A percentile compares a stretch with the other conserved stretches of the same genome.
phyloP scores from a whole-genome alignment of 1,284 basidiomycete genomes.

The Ustilago shanxiensis region DNA sequence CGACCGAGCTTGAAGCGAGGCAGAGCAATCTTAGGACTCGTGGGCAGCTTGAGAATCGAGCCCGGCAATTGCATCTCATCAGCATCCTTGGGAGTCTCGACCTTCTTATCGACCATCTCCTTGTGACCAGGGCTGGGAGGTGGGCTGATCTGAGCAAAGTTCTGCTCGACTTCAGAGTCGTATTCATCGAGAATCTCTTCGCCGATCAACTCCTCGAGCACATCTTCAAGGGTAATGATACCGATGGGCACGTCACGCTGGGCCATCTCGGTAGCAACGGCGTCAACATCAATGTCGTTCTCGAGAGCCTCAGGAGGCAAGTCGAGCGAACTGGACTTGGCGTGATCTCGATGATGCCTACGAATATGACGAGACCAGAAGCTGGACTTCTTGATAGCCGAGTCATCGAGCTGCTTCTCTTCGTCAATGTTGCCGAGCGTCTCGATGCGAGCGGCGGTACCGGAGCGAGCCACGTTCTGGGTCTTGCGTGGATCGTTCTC shows the following conservation, averaged over 20 bases:
- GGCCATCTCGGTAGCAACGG: conserved; percentile 49
- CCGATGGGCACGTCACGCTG: conserved; percentile 77
- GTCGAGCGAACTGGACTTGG: conserved; percentile 33
- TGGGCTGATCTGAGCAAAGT: conserved; percentile 59
- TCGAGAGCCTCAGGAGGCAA: conserved; percentile 75
- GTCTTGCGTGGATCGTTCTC: conserved; percentile 40
- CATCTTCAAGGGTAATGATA: conserved; percentile 92
- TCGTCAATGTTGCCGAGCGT: conserved; percentile 60
- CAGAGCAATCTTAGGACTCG: conserved; percentile 41
- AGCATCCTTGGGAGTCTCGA: conserved; percentile 32
- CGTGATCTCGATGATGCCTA: conserved; percentile 81
- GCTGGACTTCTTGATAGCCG: conserved; percentile 70
- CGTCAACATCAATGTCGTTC: conserved; percentile 72
- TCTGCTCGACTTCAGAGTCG: conserved; percentile 62
- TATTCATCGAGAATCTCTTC: conserved; percentile 69
- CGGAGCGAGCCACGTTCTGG: conserved; percentile 24
- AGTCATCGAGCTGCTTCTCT: conserved; percentile 55
- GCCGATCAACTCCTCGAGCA: conserved; percentile 77
- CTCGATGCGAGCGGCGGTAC: conserved; percentile 45
- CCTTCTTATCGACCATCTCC: conserved; percentile 39
- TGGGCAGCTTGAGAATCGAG: conserved; percentile 39
- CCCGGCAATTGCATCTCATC: conserved; percentile 38
- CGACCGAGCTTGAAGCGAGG: conserved; percentile 50
- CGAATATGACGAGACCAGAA: conserved; percentile 72
- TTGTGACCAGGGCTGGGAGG: conserved; percentile 57